phyloP scores from a whole-genome alignment of 495 filamentous ascomycete species.

The Aspergillus homomorphus region DNA sequence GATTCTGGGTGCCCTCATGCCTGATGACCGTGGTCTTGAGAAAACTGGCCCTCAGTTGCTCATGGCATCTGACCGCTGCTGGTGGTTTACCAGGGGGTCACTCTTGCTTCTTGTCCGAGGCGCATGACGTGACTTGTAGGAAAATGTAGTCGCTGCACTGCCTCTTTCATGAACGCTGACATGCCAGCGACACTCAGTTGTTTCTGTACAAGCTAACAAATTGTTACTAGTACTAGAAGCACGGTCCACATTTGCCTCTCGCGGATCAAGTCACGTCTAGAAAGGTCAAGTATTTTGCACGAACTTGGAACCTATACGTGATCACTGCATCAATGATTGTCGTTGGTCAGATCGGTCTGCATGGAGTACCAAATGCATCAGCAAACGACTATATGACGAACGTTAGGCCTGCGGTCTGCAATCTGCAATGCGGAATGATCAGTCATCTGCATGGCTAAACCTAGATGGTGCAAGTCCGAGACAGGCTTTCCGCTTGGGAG shows the following conservation, averaged over 20 bases:
- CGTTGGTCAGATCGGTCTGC: background rate
- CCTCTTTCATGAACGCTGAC: background rate
- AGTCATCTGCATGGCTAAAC: constrained; percentile 10
- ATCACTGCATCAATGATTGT: background rate
- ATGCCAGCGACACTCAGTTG: background rate
- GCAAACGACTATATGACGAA: constrained; percentile 4
- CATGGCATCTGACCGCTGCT: background rate
- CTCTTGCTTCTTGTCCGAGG: background rate
- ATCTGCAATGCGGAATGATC: constrained; percentile 6
- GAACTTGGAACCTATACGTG: background rate
- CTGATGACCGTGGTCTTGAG: background rate
- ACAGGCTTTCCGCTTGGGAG: background rate
- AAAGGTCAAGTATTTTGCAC: background rate
- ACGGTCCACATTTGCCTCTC: background rate
- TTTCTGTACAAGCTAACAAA: background rate
- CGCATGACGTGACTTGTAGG: background rate
- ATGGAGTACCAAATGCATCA: background rate
- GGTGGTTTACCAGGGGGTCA: background rate
- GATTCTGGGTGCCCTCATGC: background rate
- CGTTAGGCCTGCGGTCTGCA: constrained; percentile 3
- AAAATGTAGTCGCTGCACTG: background rate
- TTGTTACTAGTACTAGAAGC: background rate
- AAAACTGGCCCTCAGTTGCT: background rate
- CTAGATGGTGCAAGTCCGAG: background rate
- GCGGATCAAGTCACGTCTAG: background rate